Evolutionary conservation across 2,329 filamentous ascomycete species (phyloP), one percentile per base, ranked within the genome.

Genomic region (Diaporthe humulicola): DNA sequence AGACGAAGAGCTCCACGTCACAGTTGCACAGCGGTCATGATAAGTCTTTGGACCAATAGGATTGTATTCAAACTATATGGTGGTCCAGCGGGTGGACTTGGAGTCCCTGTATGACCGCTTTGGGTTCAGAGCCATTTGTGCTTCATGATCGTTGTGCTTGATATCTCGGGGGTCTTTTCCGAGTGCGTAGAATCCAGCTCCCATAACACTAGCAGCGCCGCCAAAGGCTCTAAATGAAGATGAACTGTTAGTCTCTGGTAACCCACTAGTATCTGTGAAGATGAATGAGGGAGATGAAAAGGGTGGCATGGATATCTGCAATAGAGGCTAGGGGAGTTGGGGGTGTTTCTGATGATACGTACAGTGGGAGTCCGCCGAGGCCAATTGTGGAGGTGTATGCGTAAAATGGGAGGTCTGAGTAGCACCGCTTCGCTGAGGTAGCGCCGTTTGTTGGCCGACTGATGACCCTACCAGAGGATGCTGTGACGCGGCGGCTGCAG

Each of bases 71-170:
- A 54, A 52, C 64, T 69, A 69, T 28, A 54, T 25, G 4, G 64
- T 36, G 64, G 64, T 54, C 72, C 72, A 74, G 17, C 72, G 61
- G 4, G 72, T 74, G 25, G 64, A 70, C n/a, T 60, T 74, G 4
- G 72, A 74, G 22, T 74, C 72, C 28, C 72, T 42, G 38, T 48
- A 74, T 38, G 58, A 70, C 10, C 54, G 40, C 64, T 74, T 74
- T 12, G 72, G 72, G 54, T 56, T 74, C 64, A 74, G 25, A 42
- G 45, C 71, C 71, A 54, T 8, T 17, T 73, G 71, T 5, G 60
- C 71, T 19, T 57, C 17, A 30, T 73, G 71, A 50, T 73, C 71
- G 9, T 38, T 73, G n/a, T 73, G 71, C 50, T 73, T 54, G 15
- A 73, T 42, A 9, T 38, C 60, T 25, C 71, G 38, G 2, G 71